Conservation (phyloP, 176 grass and related monocot species). For the Typha latifolia region DNA sequence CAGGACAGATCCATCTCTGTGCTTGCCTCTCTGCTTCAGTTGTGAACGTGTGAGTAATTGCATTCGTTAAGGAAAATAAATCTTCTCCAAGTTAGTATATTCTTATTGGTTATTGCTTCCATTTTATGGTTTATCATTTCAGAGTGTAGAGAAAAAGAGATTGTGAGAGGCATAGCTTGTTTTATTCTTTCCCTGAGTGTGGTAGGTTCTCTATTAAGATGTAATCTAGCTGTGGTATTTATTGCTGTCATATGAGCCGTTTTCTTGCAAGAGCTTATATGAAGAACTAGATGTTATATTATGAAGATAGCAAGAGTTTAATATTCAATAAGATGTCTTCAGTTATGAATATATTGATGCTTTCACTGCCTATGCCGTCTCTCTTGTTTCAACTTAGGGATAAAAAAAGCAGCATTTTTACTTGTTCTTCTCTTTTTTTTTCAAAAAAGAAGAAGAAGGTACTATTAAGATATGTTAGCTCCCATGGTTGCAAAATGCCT, state of each 20-base stretch:
- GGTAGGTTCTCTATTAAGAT: not conserved
- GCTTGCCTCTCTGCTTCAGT: not conserved
- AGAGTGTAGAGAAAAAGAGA: no score
- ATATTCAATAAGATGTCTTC: no score
- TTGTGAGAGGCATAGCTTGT: not conserved
- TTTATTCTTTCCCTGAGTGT: not conserved
- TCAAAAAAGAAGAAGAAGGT: no score
- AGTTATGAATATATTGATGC: no score
- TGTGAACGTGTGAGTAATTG: not conserved
- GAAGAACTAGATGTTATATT: not conserved
- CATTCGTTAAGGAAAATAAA: not conserved
- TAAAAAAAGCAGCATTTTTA: no score
- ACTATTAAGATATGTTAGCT: no score
- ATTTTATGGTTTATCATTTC: not conserved
- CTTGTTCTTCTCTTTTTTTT: no score
- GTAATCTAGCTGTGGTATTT: not conserved
- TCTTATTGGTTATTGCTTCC: not conserved
- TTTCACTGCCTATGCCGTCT: no score
- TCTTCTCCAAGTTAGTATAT: not conserved
- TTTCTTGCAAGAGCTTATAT: not conserved
- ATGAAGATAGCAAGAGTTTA: not conserved
- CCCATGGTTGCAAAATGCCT: no score
- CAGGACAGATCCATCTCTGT: not conserved
- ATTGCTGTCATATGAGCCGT: not conserved
- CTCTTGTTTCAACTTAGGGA: no score